Evolutionary conservation across 352 stramenopile genomes (phyloP), one percentile per base, ranked within the genome.

Genomic region (Globisporangium mamillatum): DNA sequence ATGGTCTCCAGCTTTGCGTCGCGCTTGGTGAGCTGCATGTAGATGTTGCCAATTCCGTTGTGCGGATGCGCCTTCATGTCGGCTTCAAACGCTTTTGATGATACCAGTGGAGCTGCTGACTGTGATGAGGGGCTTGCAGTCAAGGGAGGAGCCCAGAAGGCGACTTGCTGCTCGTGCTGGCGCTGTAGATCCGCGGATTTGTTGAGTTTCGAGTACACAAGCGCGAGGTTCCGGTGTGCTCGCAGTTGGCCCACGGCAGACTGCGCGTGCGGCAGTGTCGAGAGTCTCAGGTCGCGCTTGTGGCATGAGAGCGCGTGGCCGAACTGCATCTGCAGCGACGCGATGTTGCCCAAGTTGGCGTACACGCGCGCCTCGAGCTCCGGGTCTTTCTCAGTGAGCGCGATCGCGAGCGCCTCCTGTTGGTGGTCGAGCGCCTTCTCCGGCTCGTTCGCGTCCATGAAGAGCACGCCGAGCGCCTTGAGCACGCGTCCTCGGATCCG

Each of bases 311-410:
- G 57, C 14, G 87, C 82, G 38, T 89, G 85, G 20, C 72, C 75
- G 22, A 88, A 79, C 61, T 92, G 76, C 34, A 74, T 34, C 55
- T 91, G 75, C 3, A 74, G 71, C 8, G 79, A 71, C 3, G 81
- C 84, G 24, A 94, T 70, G 41, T 93, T 94, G 55, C 87, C 87
- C 24, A 95, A 65, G 60, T 95, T 95, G 16, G 87, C 87, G 56
- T 89, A 89, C 48, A 91, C 81, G 10, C 87, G 80, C 0, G 83
- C 84, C 57, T 93, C 85, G 12, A 93, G 80, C 48, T 95, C 87
- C 12, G 59, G 61, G 64, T 92, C 85, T 16, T 75, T 71, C 12
- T 78, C 71, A 22, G 78, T 67, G 3, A 80, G 66, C 0, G 87
- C 85, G 61, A 92, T 60, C 6, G 71, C 44, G 7, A 95, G 64